These are phyloP conservation scores for Fusarium nematophilum DNA, from an alignment of 2,329 filamentous ascomycete genomes.

Conservation along the genomic window DNA sequence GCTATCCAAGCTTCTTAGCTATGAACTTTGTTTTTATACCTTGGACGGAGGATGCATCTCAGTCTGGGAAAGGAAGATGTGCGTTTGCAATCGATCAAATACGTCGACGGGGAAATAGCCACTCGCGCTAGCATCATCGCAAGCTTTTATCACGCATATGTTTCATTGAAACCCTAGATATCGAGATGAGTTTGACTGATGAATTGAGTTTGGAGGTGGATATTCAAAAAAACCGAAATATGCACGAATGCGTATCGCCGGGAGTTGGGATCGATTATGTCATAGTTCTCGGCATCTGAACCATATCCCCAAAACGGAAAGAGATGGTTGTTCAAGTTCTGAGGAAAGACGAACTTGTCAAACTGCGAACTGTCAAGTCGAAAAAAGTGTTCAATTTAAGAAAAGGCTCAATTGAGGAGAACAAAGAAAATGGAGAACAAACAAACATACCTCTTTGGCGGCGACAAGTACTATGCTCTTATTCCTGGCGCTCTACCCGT, in stretches of 20 bases:
- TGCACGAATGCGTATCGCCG: background rate
- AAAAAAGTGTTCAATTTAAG: background rate
- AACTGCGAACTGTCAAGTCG: too few species aligned
- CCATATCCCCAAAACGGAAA: background rate
- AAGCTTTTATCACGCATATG: too few species aligned
- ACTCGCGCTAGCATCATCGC: too few species aligned
- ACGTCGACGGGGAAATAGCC: too few species aligned
- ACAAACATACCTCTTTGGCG: slow-evolving; percentile 54
- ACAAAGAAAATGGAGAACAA: slow-evolving; percentile 27
- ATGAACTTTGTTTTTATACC: slow-evolving; percentile 33
- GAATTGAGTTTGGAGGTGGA: too few species aligned
- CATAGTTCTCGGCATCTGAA: slow-evolving; percentile 4
- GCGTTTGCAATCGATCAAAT: too few species aligned
- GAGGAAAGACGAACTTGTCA: background rate
- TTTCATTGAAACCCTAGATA: too few species aligned
- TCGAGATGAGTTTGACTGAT: too few species aligned
- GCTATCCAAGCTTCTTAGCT: slow-evolving; percentile 33
- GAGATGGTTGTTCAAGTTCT: background rate
- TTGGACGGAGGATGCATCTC: too few species aligned
- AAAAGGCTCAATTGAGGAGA: background rate
- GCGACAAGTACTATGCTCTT: slow-evolving; percentile 47
- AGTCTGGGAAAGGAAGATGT: too few species aligned
- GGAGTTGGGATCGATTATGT: slow-evolving; percentile 6
- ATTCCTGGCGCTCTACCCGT: too few species aligned
- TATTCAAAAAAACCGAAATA: background rate